Percentiles rank a stretch among this genome's conserved stretches.
Conservation (phyloP, 1,139 yeast genomes). For the Fermentozyma sake region DNA sequence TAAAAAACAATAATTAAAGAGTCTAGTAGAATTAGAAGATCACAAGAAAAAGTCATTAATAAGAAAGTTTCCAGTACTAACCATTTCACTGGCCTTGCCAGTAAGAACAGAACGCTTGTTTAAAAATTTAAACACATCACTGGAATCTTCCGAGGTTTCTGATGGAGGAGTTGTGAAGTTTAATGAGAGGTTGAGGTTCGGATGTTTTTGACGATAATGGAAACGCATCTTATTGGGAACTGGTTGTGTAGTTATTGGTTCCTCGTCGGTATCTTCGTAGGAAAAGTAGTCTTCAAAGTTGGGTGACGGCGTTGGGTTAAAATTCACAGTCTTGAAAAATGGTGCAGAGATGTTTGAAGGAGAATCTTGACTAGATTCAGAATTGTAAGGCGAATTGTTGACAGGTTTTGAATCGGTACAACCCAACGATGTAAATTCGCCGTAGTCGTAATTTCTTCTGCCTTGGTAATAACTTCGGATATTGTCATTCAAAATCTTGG, state of each 20-base stretch:
- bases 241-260: slow-evolving; percentile 2
- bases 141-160: slow-evolving; percentile 8
- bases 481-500: slow-evolving; percentile 38
- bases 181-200: slow-evolving; percentile 34
- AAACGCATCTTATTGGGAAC: slow-evolving; percentile 31
- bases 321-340: slow-evolving; percentile 39
- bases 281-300: slow-evolving; percentile 37
- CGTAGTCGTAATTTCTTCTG: slow-evolving; percentile 6
- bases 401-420: too few species aligned
- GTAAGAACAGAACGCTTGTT: slow-evolving; percentile 44
- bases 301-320: slow-evolving; percentile 23
- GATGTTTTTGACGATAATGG: slow-evolving; percentile 40
- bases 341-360: slow-evolving; percentile 21
- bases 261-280: too few species aligned
- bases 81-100: slow-evolving; percentile 54
- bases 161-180: neutral
- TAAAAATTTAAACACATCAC: slow-evolving; percentile 30
- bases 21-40: too few species aligned
- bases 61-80: slow-evolving; percentile 45
- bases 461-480: slow-evolving; percentile 33
- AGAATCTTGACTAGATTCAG: too few species aligned
- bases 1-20: neutral
- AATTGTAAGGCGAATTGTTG: too few species aligned
- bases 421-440: too few species aligned
- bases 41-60: slow-evolving; percentile 46